Conservation (phyloP, 2,329 filamentous ascomycete species). For the Didymella keratinophila region DNA sequence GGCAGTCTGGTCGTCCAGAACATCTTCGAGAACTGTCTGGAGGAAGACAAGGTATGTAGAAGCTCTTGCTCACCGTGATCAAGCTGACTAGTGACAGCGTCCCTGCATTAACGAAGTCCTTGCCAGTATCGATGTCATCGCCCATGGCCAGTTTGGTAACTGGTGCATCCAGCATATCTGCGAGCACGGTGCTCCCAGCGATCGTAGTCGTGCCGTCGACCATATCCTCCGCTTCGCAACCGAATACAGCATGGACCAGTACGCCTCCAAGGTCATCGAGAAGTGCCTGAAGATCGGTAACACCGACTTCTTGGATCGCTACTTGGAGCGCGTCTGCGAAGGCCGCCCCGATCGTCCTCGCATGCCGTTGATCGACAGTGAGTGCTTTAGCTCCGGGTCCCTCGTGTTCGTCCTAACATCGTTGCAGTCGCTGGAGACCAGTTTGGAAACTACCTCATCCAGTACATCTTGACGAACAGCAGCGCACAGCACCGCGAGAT, state of each 20-base stretch:
- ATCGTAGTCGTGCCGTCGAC: slow-evolving; percentile 92
- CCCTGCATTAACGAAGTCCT: slow-evolving; percentile 97
- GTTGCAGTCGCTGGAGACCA: slow-evolving; percentile 87
- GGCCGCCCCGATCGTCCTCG: slow-evolving; percentile 88
- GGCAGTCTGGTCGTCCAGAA: slow-evolving; percentile 98
- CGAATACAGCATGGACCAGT: slow-evolving; percentile 99
- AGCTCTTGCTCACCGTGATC: not conserved
- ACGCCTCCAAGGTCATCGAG: slow-evolving; percentile 98
- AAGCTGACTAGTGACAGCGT: slow-evolving; percentile 64
- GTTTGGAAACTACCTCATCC: slow-evolving; percentile 97
- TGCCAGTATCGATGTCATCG: slow-evolving; percentile 92
- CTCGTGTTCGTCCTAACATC: slow-evolving; percentile 22
- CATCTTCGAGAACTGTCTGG: slow-evolving; percentile 98
- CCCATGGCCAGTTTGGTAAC: slow-evolving; percentile 97
- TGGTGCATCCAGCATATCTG: slow-evolving; percentile 99
- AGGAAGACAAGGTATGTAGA: slow-evolving; percentile 86
- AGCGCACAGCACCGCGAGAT: slow-evolving; percentile 88
- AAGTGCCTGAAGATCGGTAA: slow-evolving; percentile 98
- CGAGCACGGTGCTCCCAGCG: slow-evolving; percentile 89
- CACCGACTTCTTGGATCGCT: slow-evolving; percentile 86
- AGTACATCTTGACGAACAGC: slow-evolving; percentile 93
- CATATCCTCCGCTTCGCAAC: slow-evolving; percentile 93
- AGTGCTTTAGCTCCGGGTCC: slow-evolving; percentile 37
- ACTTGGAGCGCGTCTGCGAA: slow-evolving; percentile 92
- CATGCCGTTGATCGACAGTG: slow-evolving; percentile 93